Base-by-base conservation (phyloP, 768 basidiomycete species). In the Suillus placidus region DNA sequence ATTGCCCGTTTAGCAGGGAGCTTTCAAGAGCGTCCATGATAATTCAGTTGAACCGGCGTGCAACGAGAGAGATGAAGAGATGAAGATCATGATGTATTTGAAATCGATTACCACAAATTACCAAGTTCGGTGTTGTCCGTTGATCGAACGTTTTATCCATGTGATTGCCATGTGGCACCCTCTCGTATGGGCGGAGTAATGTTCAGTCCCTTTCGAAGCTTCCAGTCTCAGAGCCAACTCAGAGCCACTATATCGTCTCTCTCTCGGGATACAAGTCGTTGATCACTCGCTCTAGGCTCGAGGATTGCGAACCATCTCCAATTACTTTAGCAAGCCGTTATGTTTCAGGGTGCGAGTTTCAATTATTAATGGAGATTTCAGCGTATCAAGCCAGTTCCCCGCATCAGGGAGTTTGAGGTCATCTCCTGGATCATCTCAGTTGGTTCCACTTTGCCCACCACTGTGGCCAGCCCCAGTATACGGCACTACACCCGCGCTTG, bases 1-100 rank as follows among this genome's bases (percentile, higher is more conserved):
- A 85, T 49, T 70, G 72, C 2, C 88, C 88, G 49, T 74, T 75
- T n/a, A 92, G 76, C 23, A 92, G 78, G 43, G 84, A 81, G 68
- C 80, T 86, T 75, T 92, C 86, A 64, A 90, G 72, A 54, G 73
- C 60, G 42, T 68, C 58, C 71, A 75, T 62, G 65, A 70, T 66
- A 30, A 12, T 40, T 60, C 32, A 34, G 26, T 26, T 51, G 45
- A 47, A 47, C 20, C n/a, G 12, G 26, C 6, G 51, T 51, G 30
- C 51, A 16, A 16, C 16, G 37, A 26, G 37, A 58, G 56, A 18
- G 56, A 57, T 43, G 42, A 43, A 43, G 42, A 43, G 42, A 43
- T 54, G 52, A 52, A 54, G 52, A 54, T 52, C 26, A 52, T 16
- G 23, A 49, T 23, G 51, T 49, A 52, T 54, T 54, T 54, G 30